A percentile compares a stretch with the other conserved stretches of the same genome.
phyloP scores from a whole-genome alignment of 83 land plant species.

The Picea abies region DNA sequence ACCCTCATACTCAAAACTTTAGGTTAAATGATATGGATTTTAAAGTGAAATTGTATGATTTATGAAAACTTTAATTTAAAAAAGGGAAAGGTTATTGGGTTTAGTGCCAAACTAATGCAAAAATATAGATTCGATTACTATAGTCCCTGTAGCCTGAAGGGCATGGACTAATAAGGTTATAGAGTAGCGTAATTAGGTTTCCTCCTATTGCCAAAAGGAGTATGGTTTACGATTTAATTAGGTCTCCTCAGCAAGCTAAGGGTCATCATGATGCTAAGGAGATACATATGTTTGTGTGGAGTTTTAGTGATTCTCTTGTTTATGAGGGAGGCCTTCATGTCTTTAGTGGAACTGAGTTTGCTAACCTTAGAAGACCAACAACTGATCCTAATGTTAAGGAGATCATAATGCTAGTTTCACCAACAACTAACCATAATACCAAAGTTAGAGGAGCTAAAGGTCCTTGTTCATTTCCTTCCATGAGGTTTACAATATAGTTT shows the following conservation, averaged over 20 bases:
- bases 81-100: too few species aligned
- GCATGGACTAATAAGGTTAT: too few species aligned
- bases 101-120: too few species aligned
- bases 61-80: too few species aligned
- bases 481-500: too few species aligned
- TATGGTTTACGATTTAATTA: not conserved
- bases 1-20: too few species aligned
- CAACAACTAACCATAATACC: not conserved
- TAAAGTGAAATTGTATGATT: too few species aligned
- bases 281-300: conserved; percentile 89
- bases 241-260: conserved; percentile 27
- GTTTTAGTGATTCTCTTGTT: conserved; percentile 76
- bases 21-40: too few species aligned
- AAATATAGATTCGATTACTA: too few species aligned
- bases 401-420: conserved; percentile 58
- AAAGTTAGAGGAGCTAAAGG: conserved; percentile 1
- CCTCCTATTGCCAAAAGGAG: not conserved
- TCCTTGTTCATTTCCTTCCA: not conserved
- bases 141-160: too few species aligned
- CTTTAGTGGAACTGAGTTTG: conserved; percentile 37
- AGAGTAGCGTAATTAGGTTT: too few species aligned
- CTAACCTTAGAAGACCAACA: conserved; percentile 3
- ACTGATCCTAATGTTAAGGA: conserved; percentile 44
- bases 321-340: conserved; percentile 44
- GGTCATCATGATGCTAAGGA: conserved; percentile 36